A percentile compares a stretch with the other conserved stretches of the same genome.
phyloP scores from a whole-genome alignment of 768 basidiomycete species.

The Rhodosporidiobolus sp. region DNA sequence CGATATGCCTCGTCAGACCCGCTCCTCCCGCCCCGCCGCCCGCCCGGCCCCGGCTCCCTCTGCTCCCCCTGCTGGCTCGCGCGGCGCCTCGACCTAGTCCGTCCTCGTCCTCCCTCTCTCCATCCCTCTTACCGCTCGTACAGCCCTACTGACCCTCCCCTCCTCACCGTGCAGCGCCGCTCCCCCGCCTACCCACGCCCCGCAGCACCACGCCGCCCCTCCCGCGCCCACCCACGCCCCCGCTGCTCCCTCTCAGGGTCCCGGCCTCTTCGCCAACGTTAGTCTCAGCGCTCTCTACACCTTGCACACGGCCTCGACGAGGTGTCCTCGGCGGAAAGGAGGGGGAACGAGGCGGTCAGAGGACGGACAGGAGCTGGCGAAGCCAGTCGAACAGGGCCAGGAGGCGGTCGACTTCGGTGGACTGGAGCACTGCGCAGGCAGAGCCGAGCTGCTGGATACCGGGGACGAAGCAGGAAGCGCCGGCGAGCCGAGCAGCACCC shows the following conservation, averaged over 20 bases:
- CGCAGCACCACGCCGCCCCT: constrained; percentile 14
- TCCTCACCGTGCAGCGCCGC: constrained; percentile 25
- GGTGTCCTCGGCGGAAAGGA: too few species aligned
- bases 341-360: too few species aligned
- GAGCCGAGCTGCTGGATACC: too few species aligned
- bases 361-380: too few species aligned
- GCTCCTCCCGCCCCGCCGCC: constrained; percentile 28
- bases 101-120: background rate
- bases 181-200: constrained; percentile 19
- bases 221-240: constrained; percentile 9
- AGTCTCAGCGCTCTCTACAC: background rate
- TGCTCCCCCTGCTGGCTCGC: constrained; percentile 6
- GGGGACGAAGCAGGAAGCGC: too few species aligned
- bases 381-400: too few species aligned
- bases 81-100: constrained; percentile 44
- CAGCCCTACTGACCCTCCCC: too few species aligned
- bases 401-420: too few species aligned
- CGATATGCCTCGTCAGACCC: constrained; percentile 27
- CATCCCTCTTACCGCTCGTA: background rate
- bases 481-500: too few species aligned
- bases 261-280: constrained; percentile 27
- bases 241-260: constrained; percentile 3
- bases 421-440: too few species aligned
- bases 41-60: constrained; percentile 19
- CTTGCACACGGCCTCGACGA: too few species aligned